Evolutionary conservation across 1,284 basidiomycete genomes (phyloP), one percentile per base, ranked within the genome.

Genomic region (Pseudozyma tsukubaensis): DNA sequence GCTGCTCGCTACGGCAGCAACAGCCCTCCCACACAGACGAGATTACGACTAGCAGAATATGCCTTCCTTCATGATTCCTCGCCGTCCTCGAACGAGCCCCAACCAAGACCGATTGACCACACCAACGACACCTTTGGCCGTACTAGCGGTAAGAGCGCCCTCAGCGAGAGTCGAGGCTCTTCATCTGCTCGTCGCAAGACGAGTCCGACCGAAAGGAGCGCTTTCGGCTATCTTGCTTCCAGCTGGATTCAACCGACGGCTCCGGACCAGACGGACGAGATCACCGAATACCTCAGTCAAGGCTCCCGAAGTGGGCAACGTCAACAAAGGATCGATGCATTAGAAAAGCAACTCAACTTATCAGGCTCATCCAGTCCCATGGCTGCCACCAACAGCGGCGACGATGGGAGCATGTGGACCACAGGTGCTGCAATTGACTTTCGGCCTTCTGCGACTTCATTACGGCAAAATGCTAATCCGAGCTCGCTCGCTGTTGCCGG

Each of bases 91-190:
- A 45, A 50, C 42, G 36, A 54, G 7, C 40, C 37, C 3, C 42
- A 54, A 2, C 12, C 40, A 2, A n/a, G 45, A 34, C 29, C 40
- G 29, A 37, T 53, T 16, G 54, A 68, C 18, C 44, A 58, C 12
- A 50, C 59, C 40, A 50, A 53, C 37, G 59, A 68, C 34, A 68
- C 66, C 11, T 68, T 68, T 37, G 59, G 59, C 24, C 53, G 59
- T 2, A 57, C 66, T 3, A 58, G 59, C 24, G 59, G 59, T 18
- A 48, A 42, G 16, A 68, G 55, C 34, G 62, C 56, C 29, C 21
- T 55, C 36, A 59, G 57, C 48, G 57, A 59, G 5, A 13, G 29
- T 12, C 62, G 40, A 13, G 37, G 37, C 34, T 40, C 55, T 12
- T 39, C 43, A 14, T 6, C 56, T 3, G 16, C 47, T 36, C 56